A percentile compares a stretch with the other conserved stretches of the same genome.
Evolutionary conservation across 371 early-diverging fungal genomes (phyloP).

Genomic region (Encephalitozoon intestinalis): DNA sequence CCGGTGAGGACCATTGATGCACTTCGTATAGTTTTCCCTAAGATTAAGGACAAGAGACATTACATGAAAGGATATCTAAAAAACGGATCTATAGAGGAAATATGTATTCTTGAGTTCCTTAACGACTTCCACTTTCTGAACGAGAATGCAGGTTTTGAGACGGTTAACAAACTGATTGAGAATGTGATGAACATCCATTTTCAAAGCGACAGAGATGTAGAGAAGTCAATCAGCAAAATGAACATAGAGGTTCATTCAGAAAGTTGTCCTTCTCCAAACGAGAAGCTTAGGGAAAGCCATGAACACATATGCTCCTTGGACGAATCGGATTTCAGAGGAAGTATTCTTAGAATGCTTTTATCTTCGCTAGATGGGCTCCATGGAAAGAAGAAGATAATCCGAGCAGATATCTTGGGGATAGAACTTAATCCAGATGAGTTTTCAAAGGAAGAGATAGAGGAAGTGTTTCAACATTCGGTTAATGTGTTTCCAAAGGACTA

Average conservation of each 20-base stretch:
- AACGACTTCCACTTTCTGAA: neutral
- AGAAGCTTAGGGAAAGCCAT: neutral
- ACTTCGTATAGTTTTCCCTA: neutral
- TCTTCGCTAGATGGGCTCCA: neutral
- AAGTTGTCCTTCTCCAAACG: too few relatives aligned
- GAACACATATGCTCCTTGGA: neutral
- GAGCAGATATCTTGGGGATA: neutral
- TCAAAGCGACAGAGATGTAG: neutral
- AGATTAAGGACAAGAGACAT: neutral
- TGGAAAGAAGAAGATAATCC: neutral
- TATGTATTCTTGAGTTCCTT: slow-evolving; percentile 1
- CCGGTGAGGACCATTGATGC: neutral
- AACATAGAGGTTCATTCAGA: neutral
- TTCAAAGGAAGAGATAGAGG: neutral
- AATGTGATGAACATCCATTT: slow-evolving; percentile 2
- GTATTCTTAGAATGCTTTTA: neutral
- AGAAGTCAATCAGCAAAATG: neutral
- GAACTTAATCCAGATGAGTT: slow-evolving; percentile 7
- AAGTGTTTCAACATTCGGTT: slow-evolving; percentile 6
- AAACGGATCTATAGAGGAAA: neutral
- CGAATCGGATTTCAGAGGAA: neutral
- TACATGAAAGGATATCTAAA: neutral
- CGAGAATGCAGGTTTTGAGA: neutral
- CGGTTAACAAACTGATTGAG: neutral
- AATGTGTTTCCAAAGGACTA: slow-evolving; percentile 26